Conservation (phyloP, 2,329 filamentous ascomycete species). For the Venturia nashicola region DNA sequence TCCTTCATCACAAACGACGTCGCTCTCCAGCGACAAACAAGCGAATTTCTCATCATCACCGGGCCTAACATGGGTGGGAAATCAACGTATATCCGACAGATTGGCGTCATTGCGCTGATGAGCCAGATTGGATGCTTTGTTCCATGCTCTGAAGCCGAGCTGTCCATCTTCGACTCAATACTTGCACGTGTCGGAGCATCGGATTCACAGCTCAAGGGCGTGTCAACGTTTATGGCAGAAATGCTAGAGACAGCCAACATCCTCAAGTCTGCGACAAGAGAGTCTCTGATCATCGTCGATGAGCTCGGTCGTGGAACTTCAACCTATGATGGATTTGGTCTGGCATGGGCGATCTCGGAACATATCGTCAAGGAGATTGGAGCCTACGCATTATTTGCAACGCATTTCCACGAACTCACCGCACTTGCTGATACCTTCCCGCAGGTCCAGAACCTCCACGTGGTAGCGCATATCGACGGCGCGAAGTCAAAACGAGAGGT, state of each 20-base stretch:
- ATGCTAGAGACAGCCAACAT: conserved; percentile 99
- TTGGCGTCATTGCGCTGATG: conserved; percentile 93
- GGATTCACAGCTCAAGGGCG: conserved; percentile 93
- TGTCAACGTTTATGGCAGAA: conserved; percentile 98
- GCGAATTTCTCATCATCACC: conserved; percentile 91
- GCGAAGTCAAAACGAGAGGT: conserved; percentile 51
- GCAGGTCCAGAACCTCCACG: conserved; percentile 85
- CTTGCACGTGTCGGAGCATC: conserved; percentile 90
- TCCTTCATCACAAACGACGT: conserved; percentile 99
- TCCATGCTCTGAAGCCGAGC: conserved; percentile 75
- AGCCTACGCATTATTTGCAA: conserved; percentile 90
- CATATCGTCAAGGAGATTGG: conserved; percentile 94
- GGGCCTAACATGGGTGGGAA: conserved; percentile 99
- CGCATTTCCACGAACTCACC: conserved; percentile 96
- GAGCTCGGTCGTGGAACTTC: conserved; percentile 93
- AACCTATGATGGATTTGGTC: conserved; percentile 94
- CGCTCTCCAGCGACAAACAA: conserved; percentile 60
- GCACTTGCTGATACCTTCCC: conserved; percentile 76
- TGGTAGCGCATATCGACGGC: conserved; percentile 78
- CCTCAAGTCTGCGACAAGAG: conserved; percentile 86
- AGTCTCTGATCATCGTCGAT: conserved; percentile 97
- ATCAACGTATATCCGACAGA: conserved; percentile 95
- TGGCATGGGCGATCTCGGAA: conserved; percentile 98
- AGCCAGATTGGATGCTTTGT: conserved; percentile 96
- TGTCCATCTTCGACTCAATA: conserved; percentile 95